Percentiles rank a stretch among this genome's conserved stretches.
phyloP scores from a whole-genome alignment of 257 asterid species.

The Eucommia ulmoides region DNA sequence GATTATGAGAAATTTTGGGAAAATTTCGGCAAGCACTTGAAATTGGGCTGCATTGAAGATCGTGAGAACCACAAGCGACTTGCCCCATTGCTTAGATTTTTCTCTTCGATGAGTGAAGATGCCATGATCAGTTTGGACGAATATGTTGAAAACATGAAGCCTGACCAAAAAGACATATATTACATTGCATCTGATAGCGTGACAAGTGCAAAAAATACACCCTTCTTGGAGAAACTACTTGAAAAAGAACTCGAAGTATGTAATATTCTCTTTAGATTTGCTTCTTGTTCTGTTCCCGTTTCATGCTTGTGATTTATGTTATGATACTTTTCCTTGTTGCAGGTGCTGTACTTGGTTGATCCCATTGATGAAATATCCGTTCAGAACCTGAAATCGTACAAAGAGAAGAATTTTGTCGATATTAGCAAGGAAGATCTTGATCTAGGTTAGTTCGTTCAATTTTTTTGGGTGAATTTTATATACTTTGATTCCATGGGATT shows the following conservation, averaged over 20 bases:
- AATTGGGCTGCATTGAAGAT: conserved; percentile 94
- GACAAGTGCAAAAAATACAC: conserved; percentile 80
- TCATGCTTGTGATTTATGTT: background rate
- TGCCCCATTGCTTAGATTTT: conserved; percentile 84
- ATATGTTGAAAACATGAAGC: conserved; percentile 83
- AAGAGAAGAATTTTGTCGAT: conserved; percentile 85
- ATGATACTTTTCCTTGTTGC: conserved; percentile 8
- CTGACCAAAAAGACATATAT: conserved; percentile 83
- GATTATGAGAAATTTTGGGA: conserved; percentile 88
- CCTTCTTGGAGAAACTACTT: conserved; percentile 83
- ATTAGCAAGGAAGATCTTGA: conserved; percentile 95
- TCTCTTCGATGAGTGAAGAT: conserved; percentile 90
- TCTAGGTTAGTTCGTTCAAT: conserved; percentile 50
- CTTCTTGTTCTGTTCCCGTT: background rate
- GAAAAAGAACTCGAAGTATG: conserved; percentile 90
- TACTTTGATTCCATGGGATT: too few species aligned
- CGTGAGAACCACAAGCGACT: conserved; percentile 94
- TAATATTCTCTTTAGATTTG: background rate
- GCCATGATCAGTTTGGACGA: conserved; percentile 83
- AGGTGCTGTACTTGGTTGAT: conserved; percentile 91
- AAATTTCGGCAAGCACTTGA: conserved; percentile 77
- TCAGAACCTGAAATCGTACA: conserved; percentile 73
- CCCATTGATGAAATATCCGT: conserved; percentile 93
- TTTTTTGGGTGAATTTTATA: too few species aligned
- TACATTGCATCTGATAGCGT: conserved; percentile 88